Percentiles rank a stretch among this genome's conserved stretches.
These are phyloP conservation scores for Fusarium pilosicola DNA, from an alignment of 2,329 filamentous ascomycete species.

Conservation along the genomic window DNA sequence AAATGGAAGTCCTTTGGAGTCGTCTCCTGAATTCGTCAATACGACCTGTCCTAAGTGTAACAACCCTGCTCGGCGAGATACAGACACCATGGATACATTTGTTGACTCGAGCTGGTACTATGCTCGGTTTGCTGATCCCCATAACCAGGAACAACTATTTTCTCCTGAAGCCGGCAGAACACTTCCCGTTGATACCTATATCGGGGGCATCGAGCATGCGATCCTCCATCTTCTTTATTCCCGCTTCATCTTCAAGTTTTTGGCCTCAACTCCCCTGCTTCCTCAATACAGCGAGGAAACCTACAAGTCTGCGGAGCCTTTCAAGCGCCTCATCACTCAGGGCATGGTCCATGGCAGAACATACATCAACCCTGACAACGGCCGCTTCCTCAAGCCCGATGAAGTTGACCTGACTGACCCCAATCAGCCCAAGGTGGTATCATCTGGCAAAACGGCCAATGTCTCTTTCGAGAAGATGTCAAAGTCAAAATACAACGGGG, in stretches of 20 bases:
- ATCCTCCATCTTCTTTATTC: slow-evolving; percentile 91
- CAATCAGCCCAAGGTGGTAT: slow-evolving; percentile 67
- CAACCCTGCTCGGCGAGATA: slow-evolving; percentile 78
- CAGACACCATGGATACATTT: slow-evolving; percentile 96
- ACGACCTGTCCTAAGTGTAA: slow-evolving; percentile 79
- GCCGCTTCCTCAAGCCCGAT: slow-evolving; percentile 78
- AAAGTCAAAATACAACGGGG: slow-evolving; percentile 92
- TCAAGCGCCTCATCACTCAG: slow-evolving; percentile 84
- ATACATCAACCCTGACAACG: slow-evolving; percentile 77
- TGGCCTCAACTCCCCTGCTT: slow-evolving; percentile 66
- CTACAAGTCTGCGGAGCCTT: slow-evolving; percentile 71
- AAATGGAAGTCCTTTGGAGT: slow-evolving; percentile 80
- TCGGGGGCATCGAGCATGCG: slow-evolving; percentile 90
- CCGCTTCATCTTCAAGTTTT: slow-evolving; percentile 89
- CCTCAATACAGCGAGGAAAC: slow-evolving; percentile 51
- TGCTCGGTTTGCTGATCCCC: slow-evolving; percentile 78
- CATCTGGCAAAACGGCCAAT: slow-evolving; percentile 66
- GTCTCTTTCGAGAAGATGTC: slow-evolving; percentile 92
- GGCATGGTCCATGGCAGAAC: slow-evolving; percentile 95
- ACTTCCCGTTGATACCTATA: slow-evolving; percentile 86
- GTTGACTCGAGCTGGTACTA: slow-evolving; percentile 97
- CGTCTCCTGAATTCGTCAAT: slow-evolving; percentile 77
- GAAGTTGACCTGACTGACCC: slow-evolving; percentile 74
- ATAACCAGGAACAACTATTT: slow-evolving; percentile 71
- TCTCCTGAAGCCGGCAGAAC: slow-evolving; percentile 65